phyloP scores from a whole-genome alignment of 768 basidiomycete species.

The Amanita fuliginea region DNA sequence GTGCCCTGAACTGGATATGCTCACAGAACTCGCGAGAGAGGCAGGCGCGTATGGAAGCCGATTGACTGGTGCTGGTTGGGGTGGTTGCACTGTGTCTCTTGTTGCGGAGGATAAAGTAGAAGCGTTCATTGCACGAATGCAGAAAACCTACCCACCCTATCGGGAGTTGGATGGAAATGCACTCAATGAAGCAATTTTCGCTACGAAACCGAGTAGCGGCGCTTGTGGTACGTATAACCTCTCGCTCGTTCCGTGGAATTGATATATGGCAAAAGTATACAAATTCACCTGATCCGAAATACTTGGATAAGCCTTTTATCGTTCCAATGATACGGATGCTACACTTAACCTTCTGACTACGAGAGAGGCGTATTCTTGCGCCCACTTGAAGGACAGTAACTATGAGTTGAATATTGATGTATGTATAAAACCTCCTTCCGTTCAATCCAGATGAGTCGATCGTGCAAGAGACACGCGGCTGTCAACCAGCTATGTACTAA shows the following conservation, averaged over 20 bases:
- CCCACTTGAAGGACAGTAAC: too few relatives aligned
- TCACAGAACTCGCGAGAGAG: conserved; percentile 49
- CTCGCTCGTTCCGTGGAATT: neutral
- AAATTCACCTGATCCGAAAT: neutral
- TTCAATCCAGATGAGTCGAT: too few relatives aligned
- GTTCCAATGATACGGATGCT: too few relatives aligned
- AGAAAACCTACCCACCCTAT: conserved; percentile 55
- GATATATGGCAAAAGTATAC: neutral
- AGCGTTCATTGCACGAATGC: conserved; percentile 51
- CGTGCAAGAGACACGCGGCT: too few relatives aligned
- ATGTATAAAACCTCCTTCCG: too few relatives aligned
- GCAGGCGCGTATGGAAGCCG: conserved; percentile 76
- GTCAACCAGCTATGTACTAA: too few relatives aligned
- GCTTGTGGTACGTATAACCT: conserved; percentile 52
- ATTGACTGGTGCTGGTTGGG: conserved; percentile 92
- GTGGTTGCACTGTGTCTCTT: conserved; percentile 80
- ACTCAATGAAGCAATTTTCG: conserved; percentile 63
- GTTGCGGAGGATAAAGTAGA: conserved; percentile 55
- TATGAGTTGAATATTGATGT: too few relatives aligned
- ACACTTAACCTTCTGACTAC: too few relatives aligned
- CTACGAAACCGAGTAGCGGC: conserved; percentile 73
- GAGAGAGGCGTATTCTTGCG: too few relatives aligned
- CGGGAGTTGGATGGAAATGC: conserved; percentile 42
- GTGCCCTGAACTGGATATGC: conserved; percentile 65
- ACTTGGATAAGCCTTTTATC: too few relatives aligned